Evolutionary conservation across 768 basidiomycete genomes (phyloP), one percentile per base, ranked within the genome.

Genomic region (Stropharia rugosoannulata): DNA sequence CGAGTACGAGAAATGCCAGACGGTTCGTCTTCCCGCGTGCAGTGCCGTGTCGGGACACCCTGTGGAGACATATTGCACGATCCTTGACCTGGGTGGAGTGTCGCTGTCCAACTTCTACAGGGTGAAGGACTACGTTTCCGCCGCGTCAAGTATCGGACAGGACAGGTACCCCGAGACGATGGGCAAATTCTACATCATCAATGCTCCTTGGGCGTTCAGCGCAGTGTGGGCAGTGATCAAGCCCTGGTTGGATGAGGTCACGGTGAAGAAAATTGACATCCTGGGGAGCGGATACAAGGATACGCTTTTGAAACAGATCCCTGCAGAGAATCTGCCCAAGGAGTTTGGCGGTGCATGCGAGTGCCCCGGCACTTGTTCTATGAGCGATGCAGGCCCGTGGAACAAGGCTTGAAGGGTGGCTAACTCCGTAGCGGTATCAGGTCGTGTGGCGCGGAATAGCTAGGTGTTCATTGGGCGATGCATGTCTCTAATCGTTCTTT

Each of bases 111-210:
- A 84, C 68, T 98, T 98, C 69, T 95, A 88, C 71, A 83, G 82
- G 66, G 95, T 98, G 74, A 95, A 93, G 75, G 90, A 92, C 73
- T 96, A 94, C 77, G 89, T 98, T 41, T 81, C 78, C 58, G 71
- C 82, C 18, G 90, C 94, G 0, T 75, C 89, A 0, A 66, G 69
- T 25, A 87, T 99, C 70, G 92, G 93, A 10, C 95, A 97, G 71
- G 83, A 97, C 75, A 80, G 89, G 61, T 98, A 95, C 71, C 92
- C 94, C 1, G 93, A 96, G 71, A 85, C 80, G 61, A 93, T 98
- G 96, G 96, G 96, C 76, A 93, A 91, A 69, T 98, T 99, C 78
- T 99, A 92, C 80, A 95, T 98, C 80, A 90, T 97, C 81, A 98
- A 98, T 67, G 91, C 93, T 0, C 96, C 96, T 0, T 98, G 89